Conservation (phyloP, 139 green algal species). For the Chlamydomonas asymmetrica region DNA sequence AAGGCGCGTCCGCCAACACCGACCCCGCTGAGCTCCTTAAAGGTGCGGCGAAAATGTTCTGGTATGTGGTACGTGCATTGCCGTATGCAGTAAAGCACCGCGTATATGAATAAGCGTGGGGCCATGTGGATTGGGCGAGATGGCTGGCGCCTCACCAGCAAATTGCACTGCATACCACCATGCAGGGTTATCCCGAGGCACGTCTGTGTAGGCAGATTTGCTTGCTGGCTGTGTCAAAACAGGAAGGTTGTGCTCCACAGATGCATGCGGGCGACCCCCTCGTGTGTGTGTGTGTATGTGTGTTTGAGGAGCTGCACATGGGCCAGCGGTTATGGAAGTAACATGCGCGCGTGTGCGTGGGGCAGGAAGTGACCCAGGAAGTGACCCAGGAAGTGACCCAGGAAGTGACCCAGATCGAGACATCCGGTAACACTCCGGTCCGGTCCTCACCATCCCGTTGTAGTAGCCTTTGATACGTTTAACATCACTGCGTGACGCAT, state of each 20-base stretch:
- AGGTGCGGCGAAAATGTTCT: neutral
- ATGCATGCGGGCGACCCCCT: too few relatives aligned
- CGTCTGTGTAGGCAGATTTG: neutral
- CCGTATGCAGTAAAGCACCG: too few relatives aligned
- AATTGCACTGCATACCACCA: neutral
- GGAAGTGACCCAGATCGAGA: neutral
- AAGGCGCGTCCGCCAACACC: neutral
- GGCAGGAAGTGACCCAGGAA: too few relatives aligned
- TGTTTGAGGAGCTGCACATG: too few relatives aligned
- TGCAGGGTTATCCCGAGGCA: neutral
- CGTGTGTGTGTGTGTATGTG: too few relatives aligned
- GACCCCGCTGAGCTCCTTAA: constrained; percentile 7
- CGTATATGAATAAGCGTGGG: too few relatives aligned
- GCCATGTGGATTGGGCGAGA: neutral
- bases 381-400: neutral
- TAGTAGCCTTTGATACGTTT: neutral
- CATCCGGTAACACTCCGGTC: neutral
- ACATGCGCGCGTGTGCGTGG: too few relatives aligned
- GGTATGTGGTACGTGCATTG: neutral
- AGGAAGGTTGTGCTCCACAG: too few relatives aligned
- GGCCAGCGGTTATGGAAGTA: too few relatives aligned
- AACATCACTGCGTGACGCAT: neutral
- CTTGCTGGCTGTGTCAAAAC: too few relatives aligned
- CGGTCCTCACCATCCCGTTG: neutral
- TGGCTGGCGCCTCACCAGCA: neutral